Evolutionary conservation across 257 asterid genomes (phyloP).

Genomic region (Solanum paucissectum): DNA sequence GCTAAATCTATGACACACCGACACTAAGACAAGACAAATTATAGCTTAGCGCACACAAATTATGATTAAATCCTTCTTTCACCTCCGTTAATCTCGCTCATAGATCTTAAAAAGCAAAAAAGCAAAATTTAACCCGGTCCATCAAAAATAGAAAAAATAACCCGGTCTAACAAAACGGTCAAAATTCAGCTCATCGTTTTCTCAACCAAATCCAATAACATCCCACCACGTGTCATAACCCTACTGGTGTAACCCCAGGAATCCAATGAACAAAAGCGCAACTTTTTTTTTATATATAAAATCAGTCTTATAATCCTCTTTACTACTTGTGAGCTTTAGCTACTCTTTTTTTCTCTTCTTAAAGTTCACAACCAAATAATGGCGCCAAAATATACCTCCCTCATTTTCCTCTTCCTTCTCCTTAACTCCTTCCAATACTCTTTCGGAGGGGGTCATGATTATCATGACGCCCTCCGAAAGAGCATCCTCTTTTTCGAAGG

Average conservation of each 20-base stretch:
- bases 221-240: conserved; percentile 20
- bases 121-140: background rate
- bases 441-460: conserved; percentile 34
- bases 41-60: background rate
- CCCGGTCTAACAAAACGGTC: conserved; percentile 16
- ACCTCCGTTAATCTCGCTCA: background rate
- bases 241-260: conserved; percentile 12
- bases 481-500: conserved; percentile 90
- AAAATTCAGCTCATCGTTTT: conserved; percentile 23
- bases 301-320: background rate
- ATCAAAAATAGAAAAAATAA: background rate
- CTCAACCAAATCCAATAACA: conserved; percentile 16
- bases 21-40: background rate
- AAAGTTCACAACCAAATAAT: conserved; percentile 21
- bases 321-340: conserved; percentile 4
- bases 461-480: conserved; percentile 71
- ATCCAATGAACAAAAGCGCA: conserved; percentile 34
- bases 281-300: background rate
- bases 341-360: background rate
- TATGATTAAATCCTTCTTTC: background rate
- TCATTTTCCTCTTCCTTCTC: conserved; percentile 10
- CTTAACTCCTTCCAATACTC: background rate
- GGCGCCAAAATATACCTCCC: conserved; percentile 45
- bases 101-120: background rate
- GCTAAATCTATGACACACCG: background rate